Conservation (phyloP, 1,284 basidiomycete genomes). For the Cutaneotrichosporon dermatis region DNA sequence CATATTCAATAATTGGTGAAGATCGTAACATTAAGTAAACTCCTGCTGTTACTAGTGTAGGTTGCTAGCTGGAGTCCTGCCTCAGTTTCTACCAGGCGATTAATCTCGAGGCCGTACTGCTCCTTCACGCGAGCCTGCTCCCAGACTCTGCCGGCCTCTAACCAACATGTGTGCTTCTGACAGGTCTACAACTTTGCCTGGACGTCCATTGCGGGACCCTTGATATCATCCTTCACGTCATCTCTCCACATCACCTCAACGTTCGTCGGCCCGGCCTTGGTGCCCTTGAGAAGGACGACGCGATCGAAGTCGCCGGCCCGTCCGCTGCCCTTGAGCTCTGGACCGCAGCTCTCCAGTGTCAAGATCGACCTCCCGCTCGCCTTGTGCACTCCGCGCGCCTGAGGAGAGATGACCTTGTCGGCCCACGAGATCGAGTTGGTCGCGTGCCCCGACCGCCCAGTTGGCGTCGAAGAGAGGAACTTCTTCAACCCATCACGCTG, state of each 20-base stretch:
- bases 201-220: background rate
- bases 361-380: constrained; percentile 4
- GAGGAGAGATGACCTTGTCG: constrained; percentile 14
- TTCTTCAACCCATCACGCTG: constrained; percentile 5
- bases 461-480: constrained; percentile 9
- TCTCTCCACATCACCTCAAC: background rate
- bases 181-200: constrained; percentile 4
- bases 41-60: background rate
- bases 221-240: background rate
- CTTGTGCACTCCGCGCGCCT: background rate
- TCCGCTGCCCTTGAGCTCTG: constrained; percentile 7
- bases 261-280: background rate
- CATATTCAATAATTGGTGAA: background rate
- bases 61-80: too few species aligned
- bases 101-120: too few species aligned
- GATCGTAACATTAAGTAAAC: too few species aligned
- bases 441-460: background rate
- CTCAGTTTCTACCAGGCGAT: too few species aligned
- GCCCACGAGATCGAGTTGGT: constrained; percentile 10
- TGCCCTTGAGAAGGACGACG: constrained; percentile 10
- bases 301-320: constrained; percentile 16
- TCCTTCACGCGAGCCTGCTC: too few species aligned
- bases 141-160: too few species aligned
- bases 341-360: constrained; percentile 3
- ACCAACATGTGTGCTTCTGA: too few species aligned